Conservation (phyloP, 2,329 filamentous ascomycete species). For the Fusarium anthophilum region DNA sequence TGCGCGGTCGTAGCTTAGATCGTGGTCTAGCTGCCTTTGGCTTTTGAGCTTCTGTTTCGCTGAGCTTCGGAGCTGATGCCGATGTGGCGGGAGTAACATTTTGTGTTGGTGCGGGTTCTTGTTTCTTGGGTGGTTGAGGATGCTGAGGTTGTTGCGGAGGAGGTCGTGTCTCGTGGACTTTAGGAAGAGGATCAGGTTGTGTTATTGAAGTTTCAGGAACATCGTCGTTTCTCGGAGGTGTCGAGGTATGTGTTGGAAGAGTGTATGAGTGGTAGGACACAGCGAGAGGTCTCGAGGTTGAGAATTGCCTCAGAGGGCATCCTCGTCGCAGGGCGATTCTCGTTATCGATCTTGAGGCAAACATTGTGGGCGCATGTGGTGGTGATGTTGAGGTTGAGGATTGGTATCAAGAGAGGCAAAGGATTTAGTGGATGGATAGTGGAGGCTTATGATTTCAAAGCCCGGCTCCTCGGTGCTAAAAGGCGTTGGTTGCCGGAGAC, state of each 20-base stretch:
- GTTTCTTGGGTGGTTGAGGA: slow-evolving; percentile 32
- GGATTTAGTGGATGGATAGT: slow-evolving; percentile 10
- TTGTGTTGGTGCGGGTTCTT: slow-evolving; percentile 21
- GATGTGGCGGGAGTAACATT: slow-evolving; percentile 40
- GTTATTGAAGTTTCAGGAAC: slow-evolving; percentile 59
- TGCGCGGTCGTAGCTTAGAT: slow-evolving; percentile 68
- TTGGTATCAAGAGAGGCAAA: background rate
- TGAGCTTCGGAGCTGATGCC: slow-evolving; percentile 46
- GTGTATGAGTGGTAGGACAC: slow-evolving; percentile 63
- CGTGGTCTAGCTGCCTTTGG: slow-evolving; percentile 59
- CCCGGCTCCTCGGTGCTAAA: slow-evolving; percentile 42
- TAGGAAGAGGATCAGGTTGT: slow-evolving; percentile 56
- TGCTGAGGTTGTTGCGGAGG: slow-evolving; percentile 43
- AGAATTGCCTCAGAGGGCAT: slow-evolving; percentile 55
- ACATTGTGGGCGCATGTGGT: slow-evolving; percentile 53
- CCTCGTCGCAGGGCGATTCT: slow-evolving; percentile 53
- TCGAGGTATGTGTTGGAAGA: slow-evolving; percentile 54
- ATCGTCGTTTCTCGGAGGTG: slow-evolving; percentile 54
- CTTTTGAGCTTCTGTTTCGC: slow-evolving; percentile 74
- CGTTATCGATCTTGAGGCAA: slow-evolving; percentile 52
- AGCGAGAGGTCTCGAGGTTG: slow-evolving; percentile 45
- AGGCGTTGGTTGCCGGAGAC: slow-evolving; percentile 45
- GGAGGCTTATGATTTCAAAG: slow-evolving; percentile 38
- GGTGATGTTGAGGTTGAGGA: slow-evolving; percentile 7
- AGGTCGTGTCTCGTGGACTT: slow-evolving; percentile 63